phyloP scores from a whole-genome alignment of 768 basidiomycete genomes.

The Tephrocybe sp. region DNA sequence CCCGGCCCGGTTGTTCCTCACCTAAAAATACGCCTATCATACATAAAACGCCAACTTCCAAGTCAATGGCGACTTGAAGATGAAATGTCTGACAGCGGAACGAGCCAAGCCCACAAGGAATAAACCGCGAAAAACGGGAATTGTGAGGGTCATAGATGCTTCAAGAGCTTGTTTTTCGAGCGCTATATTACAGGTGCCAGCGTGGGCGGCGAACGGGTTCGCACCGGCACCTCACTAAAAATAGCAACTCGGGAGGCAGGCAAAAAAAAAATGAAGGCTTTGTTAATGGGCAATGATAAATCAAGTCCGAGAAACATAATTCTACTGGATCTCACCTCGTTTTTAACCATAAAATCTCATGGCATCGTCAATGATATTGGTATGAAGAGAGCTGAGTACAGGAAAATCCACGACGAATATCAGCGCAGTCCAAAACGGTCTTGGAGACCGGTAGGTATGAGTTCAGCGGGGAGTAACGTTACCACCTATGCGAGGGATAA shows the following conservation, averaged over 20 bases:
- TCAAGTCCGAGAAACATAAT: neutral
- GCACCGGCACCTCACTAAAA: slow-evolving; percentile 34
- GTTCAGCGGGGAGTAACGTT: slow-evolving; percentile 34
- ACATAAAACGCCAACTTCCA: too few relatives aligned
- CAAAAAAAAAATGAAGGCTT: neutral
- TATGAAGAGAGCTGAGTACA: neutral
- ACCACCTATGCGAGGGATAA: slow-evolving; percentile 28
- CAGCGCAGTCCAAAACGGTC: slow-evolving; percentile 18
- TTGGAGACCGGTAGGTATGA: slow-evolving; percentile 27
- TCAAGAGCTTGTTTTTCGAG: slow-evolving; percentile 50
- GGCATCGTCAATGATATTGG: too few relatives aligned
- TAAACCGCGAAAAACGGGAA: slow-evolving; percentile 17
- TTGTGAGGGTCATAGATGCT: slow-evolving; percentile 56
- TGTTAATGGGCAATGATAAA: neutral
- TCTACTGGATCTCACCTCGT: too few relatives aligned
- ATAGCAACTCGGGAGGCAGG: slow-evolving; percentile 6
- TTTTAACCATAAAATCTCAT: too few relatives aligned
- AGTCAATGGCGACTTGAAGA: neutral
- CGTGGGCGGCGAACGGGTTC: slow-evolving; percentile 28
- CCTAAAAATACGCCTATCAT: too few relatives aligned
- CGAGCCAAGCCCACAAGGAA: slow-evolving; percentile 50
- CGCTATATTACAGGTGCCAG: slow-evolving; percentile 35
- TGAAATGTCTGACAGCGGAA: slow-evolving; percentile 63
- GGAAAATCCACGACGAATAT: neutral
- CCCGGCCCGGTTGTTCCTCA: too few relatives aligned